Percentiles rank a stretch among this genome's conserved stretches.
These are phyloP conservation scores for Dothideomycetes sp. DNA, from an alignment of 2,329 filamentous ascomycete genomes.

Conservation along the genomic window DNA sequence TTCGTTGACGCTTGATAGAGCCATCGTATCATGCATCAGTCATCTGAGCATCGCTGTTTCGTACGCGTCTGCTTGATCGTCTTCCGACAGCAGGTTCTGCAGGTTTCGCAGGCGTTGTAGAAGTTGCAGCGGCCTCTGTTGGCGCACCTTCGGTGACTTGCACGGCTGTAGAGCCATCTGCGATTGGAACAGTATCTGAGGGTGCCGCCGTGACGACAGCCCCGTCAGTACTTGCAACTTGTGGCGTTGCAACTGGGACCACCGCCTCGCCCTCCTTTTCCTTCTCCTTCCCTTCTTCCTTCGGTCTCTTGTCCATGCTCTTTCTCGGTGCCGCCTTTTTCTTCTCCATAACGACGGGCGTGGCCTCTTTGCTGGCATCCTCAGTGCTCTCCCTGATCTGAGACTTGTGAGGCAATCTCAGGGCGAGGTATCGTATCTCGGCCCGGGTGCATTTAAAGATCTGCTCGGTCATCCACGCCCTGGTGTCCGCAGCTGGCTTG, in stretches of 20 bases:
- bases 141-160: background rate
- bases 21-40: background rate
- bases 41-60: background rate
- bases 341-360: background rate
- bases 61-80: background rate
- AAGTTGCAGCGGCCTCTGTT: background rate
- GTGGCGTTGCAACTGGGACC: background rate
- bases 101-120: no score
- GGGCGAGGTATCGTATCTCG: constrained; percentile 43
- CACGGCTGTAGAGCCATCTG: background rate
- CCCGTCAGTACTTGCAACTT: background rate
- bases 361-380: background rate
- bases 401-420: constrained; percentile 37
- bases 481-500: constrained; percentile 41
- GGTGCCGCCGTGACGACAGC: background rate
- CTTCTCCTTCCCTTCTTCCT: background rate
- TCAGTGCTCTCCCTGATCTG: background rate
- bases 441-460: constrained; percentile 47
- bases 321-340: background rate
- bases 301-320: background rate
- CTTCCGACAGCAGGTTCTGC: background rate
- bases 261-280: background rate
- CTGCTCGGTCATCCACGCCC: constrained; percentile 43
- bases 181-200: background rate
- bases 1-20: no score